These are phyloP conservation scores for Fomitopsis betulina DNA, from an alignment of 1,284 basidiomycete genomes.

Conservation along the genomic window DNA sequence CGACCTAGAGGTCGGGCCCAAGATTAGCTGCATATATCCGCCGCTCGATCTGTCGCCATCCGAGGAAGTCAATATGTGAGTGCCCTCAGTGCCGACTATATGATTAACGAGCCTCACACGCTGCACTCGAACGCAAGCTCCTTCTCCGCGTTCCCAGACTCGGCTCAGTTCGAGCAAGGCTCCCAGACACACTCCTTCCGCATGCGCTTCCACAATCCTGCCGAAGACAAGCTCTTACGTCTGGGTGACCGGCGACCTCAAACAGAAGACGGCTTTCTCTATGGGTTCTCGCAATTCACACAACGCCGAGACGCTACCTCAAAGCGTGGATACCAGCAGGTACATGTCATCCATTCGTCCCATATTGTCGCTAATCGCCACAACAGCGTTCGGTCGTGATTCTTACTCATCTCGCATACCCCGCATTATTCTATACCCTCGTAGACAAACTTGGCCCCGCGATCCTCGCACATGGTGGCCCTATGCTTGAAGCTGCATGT, in stretches of 20 bases:
- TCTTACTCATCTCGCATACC: slow-evolving; percentile 80
- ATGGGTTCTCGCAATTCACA: slow-evolving; percentile 82
- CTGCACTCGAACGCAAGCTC: slow-evolving; percentile 46
- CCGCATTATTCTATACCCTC: slow-evolving; percentile 74
- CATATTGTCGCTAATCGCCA: slow-evolving; percentile 1
- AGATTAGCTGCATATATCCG: slow-evolving; percentile 71
- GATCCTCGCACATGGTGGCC: slow-evolving; percentile 69
- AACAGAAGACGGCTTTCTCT: slow-evolving; percentile 65
- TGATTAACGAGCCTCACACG: background rate
- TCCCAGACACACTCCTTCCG: slow-evolving; percentile 73
- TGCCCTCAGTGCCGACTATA: slow-evolving; percentile 10
- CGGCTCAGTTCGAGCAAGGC: slow-evolving; percentile 74
- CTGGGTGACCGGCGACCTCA: slow-evolving; percentile 30
- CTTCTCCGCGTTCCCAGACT: slow-evolving; percentile 94
- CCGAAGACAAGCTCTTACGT: slow-evolving; percentile 22
- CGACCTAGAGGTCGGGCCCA: slow-evolving; percentile 84
- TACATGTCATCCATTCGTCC: slow-evolving; percentile 26
- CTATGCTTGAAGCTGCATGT: slow-evolving; percentile 83
- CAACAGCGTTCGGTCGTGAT: slow-evolving; percentile 80
- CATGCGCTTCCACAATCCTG: slow-evolving; percentile 41
- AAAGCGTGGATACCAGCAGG: slow-evolving; percentile 86
- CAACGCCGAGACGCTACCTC: slow-evolving; percentile 67
- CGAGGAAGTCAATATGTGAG: slow-evolving; percentile 84
- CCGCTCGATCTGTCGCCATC: slow-evolving; percentile 54
- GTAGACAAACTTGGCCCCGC: slow-evolving; percentile 72